Conservation (phyloP, 139 green algal genomes). For the Chlorella sorokiniana region DNA sequence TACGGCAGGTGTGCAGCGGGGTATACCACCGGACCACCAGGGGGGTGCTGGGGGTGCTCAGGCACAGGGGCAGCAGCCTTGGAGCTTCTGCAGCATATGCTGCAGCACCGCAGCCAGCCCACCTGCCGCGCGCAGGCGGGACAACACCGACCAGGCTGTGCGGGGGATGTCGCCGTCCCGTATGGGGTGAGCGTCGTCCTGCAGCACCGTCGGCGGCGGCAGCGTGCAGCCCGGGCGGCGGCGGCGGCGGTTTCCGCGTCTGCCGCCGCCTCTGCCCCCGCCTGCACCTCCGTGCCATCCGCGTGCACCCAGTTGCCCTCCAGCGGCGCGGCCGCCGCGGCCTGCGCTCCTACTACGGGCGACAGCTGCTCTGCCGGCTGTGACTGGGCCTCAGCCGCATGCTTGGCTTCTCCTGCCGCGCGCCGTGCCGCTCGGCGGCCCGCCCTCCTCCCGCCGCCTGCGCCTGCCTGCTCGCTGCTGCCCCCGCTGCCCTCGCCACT, state of each 20-base stretch:
- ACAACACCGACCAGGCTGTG: conserved; percentile 41
- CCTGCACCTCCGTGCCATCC: neutral
- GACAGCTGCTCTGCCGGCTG: neutral
- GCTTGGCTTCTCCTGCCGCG: neutral
- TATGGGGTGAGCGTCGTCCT: conserved; percentile 47
- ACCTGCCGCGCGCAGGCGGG: conserved; percentile 35
- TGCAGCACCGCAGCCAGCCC: neutral
- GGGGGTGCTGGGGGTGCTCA: no score
- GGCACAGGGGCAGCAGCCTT: no score
- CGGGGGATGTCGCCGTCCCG: conserved; percentile 18
- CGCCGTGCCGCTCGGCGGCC: neutral
- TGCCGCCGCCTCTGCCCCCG: neutral
- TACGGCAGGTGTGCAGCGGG: no score
- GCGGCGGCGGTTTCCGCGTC: no score
- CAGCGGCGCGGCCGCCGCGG: neutral
- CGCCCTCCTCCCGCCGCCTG: neutral
- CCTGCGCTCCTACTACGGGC: neutral
- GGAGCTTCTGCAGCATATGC: no score
- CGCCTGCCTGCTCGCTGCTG: neutral
- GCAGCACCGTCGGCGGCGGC: conserved; percentile 14
- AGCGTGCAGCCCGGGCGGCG: neutral
- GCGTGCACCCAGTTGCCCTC: neutral
- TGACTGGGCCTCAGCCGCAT: neutral
- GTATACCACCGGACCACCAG: no score
- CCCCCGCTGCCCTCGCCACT: neutral